Evolutionary conservation across 345 rosid genomes (phyloP), one percentile per base, ranked within the genome.

Genomic region (Carallia pectinifolia): DNA sequence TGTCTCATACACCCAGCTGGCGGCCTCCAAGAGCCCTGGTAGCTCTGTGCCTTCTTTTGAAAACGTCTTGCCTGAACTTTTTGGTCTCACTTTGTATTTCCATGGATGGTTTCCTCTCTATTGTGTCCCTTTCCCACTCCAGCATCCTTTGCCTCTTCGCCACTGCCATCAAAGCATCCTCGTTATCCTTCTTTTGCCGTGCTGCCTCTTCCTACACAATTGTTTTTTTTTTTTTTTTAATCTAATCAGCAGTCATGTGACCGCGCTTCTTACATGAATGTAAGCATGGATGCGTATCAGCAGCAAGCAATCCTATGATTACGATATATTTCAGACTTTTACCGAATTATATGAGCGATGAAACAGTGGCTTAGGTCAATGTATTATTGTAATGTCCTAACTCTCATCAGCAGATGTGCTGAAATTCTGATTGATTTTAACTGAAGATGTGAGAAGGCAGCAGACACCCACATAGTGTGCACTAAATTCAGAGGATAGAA

Each of bases 31-130:
- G 79, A 68, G 82, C 77, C 76, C 81, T 81, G 50, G 89, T 81
- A 53, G 90, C 88, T 76, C 79, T 77, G 70, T 89, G 90, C 77
- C 92, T 80, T 74, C 86, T 84, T 67, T 89, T 87, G 80, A 86
- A 89, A 71, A 84, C 83, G 64, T 84, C 87, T 79, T 87, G 96
- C 72, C 96, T 77, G 79, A 85, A 82, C 73, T 78, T 81, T 79
- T 86, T 89, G 31, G 86, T 89, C 79, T 89, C 92, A 4, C 52
- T 71, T 23, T 83, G 77, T 60, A 83, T 79, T 79, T 86, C 96
- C 73, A 81, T 76, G 77, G 70, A 82, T 7, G 89, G 92, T 58
- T 71, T 80, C 72, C 78, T 74, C 74, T 83, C 92, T 67, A 89
- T 80, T n/a, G 37, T 79, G 62, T 78, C 87, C 79, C 73, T 87